phyloP scores from a whole-genome alignment of 1,284 basidiomycete species.

The Vanrija sp. region DNA sequence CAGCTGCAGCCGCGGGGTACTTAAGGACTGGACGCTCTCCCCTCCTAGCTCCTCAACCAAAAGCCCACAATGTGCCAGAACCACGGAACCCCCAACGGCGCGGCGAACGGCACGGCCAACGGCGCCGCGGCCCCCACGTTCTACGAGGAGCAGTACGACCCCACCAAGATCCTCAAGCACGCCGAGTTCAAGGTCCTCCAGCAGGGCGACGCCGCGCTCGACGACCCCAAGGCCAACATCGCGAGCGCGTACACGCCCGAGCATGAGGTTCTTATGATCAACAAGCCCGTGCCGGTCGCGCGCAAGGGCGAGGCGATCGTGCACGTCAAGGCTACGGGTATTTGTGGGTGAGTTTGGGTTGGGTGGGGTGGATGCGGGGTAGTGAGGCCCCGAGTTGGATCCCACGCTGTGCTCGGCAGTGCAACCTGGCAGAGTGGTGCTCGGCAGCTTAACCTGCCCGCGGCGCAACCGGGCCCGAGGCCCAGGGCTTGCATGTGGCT shows the following conservation, averaged over 20 bases:
- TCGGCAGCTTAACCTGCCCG: too few species aligned
- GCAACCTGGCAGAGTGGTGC: too few species aligned
- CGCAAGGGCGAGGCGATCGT: slow-evolving; percentile 49
- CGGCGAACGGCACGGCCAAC: slow-evolving; percentile 4
- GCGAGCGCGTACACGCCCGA: slow-evolving; percentile 48
- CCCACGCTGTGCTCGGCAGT: too few species aligned
- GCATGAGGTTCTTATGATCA: slow-evolving; percentile 48
- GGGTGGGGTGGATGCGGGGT: neutral
- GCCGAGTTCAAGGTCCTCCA: slow-evolving; percentile 40
- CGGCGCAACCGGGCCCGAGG: too few species aligned
- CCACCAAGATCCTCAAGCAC: slow-evolving; percentile 35
- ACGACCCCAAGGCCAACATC: slow-evolving; percentile 32
- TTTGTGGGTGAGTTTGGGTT: slow-evolving; percentile 46
- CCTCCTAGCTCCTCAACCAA: too few species aligned
- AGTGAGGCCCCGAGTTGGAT: too few species aligned
- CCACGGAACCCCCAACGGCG: too few species aligned
- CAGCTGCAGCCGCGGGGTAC: too few species aligned
- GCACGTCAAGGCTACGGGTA: slow-evolving; percentile 51
- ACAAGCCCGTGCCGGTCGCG: slow-evolving; percentile 44
- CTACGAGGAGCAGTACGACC: slow-evolving; percentile 41
- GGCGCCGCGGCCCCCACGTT: neutral
- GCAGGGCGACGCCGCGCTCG: slow-evolving; percentile 23
- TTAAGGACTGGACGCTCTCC: too few species aligned
- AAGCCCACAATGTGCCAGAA: too few species aligned
- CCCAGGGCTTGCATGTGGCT: too few species aligned